Base-by-base conservation (phyloP, 371 early-diverging fungal genomes). In the Mortierella sp. region DNA sequence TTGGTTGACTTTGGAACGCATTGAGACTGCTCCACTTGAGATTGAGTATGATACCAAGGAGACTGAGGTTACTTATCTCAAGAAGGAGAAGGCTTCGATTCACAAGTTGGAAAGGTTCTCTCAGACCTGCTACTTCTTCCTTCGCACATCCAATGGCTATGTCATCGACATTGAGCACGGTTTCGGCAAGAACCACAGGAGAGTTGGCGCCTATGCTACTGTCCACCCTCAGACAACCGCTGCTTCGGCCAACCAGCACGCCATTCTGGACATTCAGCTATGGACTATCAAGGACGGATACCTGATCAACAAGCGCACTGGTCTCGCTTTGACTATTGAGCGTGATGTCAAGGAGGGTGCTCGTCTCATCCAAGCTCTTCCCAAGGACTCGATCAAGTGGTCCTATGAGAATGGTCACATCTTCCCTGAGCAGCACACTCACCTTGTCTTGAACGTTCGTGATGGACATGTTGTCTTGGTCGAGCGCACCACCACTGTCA, bases 301-400 rank as follows among this genome's bases (percentile, higher is more conserved):
- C 62, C 60, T 86, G 69, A 78, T 85, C 58, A 86, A 86, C 57
- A 82, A 74, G 49, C 77, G 83, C 48, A 86, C 84, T 46, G 85
- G 85, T 22, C 69, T 85, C 31, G 85, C 81, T 12, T 63, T 86
- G 31, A 84, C 83, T 51, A 71, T 81, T 43, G 71, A 81, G 54
- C 62, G 65, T 21, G 71, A 63, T 44, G 56, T 55, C 29, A 54
- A 65, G 59, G 55, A 73, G 13, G 81, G 74, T 55, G 77, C 64
- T 16, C 66, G 63, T 19, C 55, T 72, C 10, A 48, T 72, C 59
- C 73, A 72, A 47, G 73, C 50, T 45, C 54, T 72, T 22, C 73
- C 66, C 48, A 65, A 66, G 73, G 49, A 72, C 43, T 45, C 73
- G 13, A 65, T 72, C 59, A 72, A 66, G 73, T 72, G 73, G 73